These are phyloP conservation scores for Trichoderma asperellum DNA, from an alignment of 2,329 filamentous ascomycete species.

Conservation along the genomic window DNA sequence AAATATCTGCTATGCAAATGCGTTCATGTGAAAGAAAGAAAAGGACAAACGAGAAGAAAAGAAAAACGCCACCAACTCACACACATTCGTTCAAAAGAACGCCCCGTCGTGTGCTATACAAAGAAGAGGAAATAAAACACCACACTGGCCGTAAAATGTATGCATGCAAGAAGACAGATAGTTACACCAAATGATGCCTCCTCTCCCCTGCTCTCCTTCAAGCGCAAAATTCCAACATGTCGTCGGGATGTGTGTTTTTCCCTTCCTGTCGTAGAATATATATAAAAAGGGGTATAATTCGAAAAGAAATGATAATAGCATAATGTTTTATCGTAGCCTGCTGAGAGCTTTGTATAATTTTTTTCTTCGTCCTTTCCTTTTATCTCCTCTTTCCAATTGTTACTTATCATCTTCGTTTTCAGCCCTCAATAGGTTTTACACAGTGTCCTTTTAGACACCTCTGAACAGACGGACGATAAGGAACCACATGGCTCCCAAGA, in stretches of 20 bases:
- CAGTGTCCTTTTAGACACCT: slow-evolving; percentile 55
- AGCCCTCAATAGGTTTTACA: background rate
- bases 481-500: slow-evolving; percentile 88
- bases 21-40: background rate
- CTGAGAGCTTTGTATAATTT: slow-evolving; percentile 1
- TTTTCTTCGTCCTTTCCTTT: background rate
- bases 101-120: background rate
- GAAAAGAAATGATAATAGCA: slow-evolving; percentile 24
- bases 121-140: background rate
- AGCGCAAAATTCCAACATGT: background rate
- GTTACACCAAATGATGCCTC: background rate
- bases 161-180: background rate
- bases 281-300: slow-evolving; percentile 32
- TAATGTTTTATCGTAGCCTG: slow-evolving; percentile 14
- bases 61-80: slow-evolving; percentile 13
- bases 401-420: background rate
- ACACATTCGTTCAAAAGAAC: slow-evolving; percentile 15
- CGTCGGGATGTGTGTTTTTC: background rate
- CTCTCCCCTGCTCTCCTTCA: background rate
- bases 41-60: background rate
- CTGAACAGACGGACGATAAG: slow-evolving; percentile 86
- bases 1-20: slow-evolving; percentile 22
- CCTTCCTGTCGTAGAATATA: background rate
- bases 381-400: background rate
- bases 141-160: background rate